Evolutionary conservation across 768 basidiomycete genomes (phyloP), one percentile per base, ranked within the genome.

Genomic region (Xerocomus potaroensis): DNA sequence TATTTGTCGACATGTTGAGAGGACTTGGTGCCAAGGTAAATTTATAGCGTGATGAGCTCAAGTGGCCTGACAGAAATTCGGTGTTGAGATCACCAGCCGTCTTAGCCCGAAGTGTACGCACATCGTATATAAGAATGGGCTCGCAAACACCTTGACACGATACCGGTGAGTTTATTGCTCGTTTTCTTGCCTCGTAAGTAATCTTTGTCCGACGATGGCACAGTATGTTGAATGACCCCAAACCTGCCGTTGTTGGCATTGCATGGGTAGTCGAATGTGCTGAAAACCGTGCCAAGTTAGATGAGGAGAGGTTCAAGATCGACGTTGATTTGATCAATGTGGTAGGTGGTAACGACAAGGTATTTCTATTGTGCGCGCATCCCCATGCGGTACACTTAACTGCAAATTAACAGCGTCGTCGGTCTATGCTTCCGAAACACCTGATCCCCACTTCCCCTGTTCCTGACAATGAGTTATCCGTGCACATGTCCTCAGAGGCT

Each of bases 191-290:
- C 29, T 21, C 18, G n/a, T 19, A 38, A 26, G 49, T 36, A 41
- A 14, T 26, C 32, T 1, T 35, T 42, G 6, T 14, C 19, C 18
- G 32, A 21, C 3, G 32, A 23, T 24, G 30, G 12, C 35, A 9
- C 27, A 87, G 86, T 43, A 60, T 80, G 39, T 68, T 88, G 19
- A 70, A 79, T 36, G 83, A 89, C 32, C 87, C 63, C 58, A 76
- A 83, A 58, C 91, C 91, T 0, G 54, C 69, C 21, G 81, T 91
- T 14, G 85, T 95, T 14, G 87, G 89, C 8, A 88, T 92, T 54
- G 84, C 80, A 15, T 93, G 91, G 91, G 86, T 94, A 5, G 87
- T 92, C 2, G 83, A 89, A 58, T 94, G 90, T 54, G 84, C 77
- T 2, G 90, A 92, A 56, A 78, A 81, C 51, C 73, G 76, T 36